These are phyloP conservation scores for Kazachstania viticola DNA, from an alignment of 805 yeast genomes.

Conservation along the genomic window DNA sequence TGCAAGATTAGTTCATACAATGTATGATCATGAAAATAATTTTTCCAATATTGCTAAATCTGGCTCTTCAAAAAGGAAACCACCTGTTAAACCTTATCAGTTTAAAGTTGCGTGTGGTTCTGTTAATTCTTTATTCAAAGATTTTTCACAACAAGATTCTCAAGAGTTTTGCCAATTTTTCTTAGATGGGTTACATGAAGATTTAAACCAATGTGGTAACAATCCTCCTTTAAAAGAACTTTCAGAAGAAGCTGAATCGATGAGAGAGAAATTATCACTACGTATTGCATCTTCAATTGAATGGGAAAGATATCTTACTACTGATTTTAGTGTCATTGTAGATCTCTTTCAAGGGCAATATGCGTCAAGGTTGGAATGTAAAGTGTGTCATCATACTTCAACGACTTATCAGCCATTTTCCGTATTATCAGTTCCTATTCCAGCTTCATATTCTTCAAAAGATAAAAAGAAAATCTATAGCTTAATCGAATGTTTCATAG, in stretches of 20 bases:
- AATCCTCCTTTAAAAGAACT: conserved; percentile 45
- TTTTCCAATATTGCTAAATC: conserved; percentile 2
- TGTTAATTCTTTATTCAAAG: conserved; percentile 65
- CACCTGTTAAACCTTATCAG: conserved; percentile 44
- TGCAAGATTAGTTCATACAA: conserved; percentile 46
- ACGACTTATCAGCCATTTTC: conserved; percentile 83
- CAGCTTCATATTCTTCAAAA: conserved; percentile 17
- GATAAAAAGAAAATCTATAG: conserved; percentile 23
- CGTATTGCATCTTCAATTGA: conserved; percentile 80
- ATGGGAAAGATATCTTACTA: conserved; percentile 81
- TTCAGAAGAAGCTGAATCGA: conserved; percentile 58
- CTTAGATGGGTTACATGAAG: conserved; percentile 87
- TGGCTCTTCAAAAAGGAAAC: not conserved
- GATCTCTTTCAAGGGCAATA: conserved; percentile 87
- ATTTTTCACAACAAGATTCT: conserved; percentile 82
- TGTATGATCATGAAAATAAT: conserved; percentile 33
- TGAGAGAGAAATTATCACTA: conserved; percentile 61
- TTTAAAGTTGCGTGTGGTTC: conserved; percentile 63
- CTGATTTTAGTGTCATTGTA: conserved; percentile 72
- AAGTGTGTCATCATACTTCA: conserved; percentile 63
- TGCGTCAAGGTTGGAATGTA: conserved; percentile 63
- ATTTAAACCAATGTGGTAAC: conserved; percentile 58
- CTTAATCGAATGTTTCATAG: conserved; percentile 60
- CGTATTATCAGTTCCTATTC: conserved; percentile 71
- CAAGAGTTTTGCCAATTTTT: conserved; percentile 86